Percentiles rank a stretch among this genome's conserved stretches.
These are phyloP conservation scores for Trichosporon sp. DNA, from an alignment of 1,284 basidiomycete species.

Conservation along the genomic window DNA sequence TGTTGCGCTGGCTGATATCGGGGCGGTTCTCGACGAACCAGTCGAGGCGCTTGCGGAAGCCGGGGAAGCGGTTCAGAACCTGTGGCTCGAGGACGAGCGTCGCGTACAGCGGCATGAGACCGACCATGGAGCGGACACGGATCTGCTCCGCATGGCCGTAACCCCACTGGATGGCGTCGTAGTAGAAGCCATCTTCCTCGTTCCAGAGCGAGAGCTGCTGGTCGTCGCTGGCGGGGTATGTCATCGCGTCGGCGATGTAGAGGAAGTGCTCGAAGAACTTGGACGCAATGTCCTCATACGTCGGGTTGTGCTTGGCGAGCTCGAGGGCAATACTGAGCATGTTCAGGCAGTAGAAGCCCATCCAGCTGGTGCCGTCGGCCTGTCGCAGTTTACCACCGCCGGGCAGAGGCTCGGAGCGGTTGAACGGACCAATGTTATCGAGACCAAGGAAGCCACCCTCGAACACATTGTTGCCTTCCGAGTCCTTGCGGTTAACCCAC, in stretches of 20 bases:
- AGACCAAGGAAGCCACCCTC: constrained; percentile 97
- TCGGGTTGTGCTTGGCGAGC: constrained; percentile 93
- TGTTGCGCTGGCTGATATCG: constrained; percentile 82
- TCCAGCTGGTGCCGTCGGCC: constrained; percentile 98
- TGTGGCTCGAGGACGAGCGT: constrained; percentile 90
- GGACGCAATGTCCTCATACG: constrained; percentile 99
- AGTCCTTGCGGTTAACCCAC: constrained; percentile 98
- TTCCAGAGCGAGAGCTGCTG: constrained; percentile 86
- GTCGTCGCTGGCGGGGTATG: constrained; percentile 73
- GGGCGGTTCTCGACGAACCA: constrained; percentile 96
- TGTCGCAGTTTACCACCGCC: constrained; percentile 90
- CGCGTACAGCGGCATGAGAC: constrained; percentile 92
- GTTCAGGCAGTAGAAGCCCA: constrained; percentile 90
- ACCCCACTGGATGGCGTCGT: constrained; percentile 93
- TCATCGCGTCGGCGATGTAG: constrained; percentile 97
- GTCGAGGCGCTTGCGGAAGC: constrained; percentile 94
- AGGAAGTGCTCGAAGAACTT: constrained; percentile 87
- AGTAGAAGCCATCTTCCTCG: constrained; percentile 96
- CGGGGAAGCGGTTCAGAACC: constrained; percentile 85
- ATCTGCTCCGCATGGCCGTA: constrained; percentile 79
- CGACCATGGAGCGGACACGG: constrained; percentile 88
- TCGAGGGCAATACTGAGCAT: constrained; percentile 97
- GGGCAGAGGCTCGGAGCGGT: constrained; percentile 93
- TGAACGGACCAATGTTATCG: constrained; percentile 98
- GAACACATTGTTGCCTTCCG: constrained; percentile 92